These are phyloP conservation scores for Xylariales sp. DNA, from an alignment of 2,329 filamentous ascomycete genomes.

Conservation along the genomic window DNA sequence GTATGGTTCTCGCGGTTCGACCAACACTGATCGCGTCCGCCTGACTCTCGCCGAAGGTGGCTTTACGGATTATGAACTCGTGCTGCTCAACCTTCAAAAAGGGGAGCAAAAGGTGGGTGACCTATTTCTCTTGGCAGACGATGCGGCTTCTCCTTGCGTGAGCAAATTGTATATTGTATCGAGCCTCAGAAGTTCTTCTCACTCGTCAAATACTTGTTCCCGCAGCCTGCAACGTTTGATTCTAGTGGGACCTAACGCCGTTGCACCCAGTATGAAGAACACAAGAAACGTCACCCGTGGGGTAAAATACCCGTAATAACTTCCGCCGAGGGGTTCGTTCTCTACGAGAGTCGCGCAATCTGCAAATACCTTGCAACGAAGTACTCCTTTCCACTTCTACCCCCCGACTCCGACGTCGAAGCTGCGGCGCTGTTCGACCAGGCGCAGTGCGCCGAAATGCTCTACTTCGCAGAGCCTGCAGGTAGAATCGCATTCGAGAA, in stretches of 20 bases:
- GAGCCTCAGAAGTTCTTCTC: background rate
- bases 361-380: constrained; percentile 41
- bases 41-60: constrained; percentile 38
- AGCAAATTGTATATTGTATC: constrained; percentile 6
- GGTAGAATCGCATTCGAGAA: constrained; percentile 40
- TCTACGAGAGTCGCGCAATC: constrained; percentile 43
- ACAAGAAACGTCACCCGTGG: constrained; percentile 35
- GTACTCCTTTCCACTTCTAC: constrained; percentile 40
- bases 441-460: constrained; percentile 34
- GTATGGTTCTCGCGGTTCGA: constrained; percentile 34
- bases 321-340: constrained; percentile 35
- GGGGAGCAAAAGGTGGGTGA: constrained; percentile 36
- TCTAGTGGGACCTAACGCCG: constrained; percentile 16
- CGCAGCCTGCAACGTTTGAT: background rate
- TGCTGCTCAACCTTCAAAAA: constrained; percentile 32
- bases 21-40: constrained; percentile 38
- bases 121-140: constrained; percentile 10
- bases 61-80: constrained; percentile 37
- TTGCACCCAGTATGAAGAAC: constrained; percentile 28
- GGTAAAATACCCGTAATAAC: constrained; percentile 36
- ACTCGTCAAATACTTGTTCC: background rate
- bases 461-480: constrained; percentile 39
- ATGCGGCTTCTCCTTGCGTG: background rate
- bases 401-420: constrained; percentile 31
- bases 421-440: constrained; percentile 39